Percentiles rank a stretch among this genome's conserved stretches.
phyloP scores from a whole-genome alignment of 2,329 filamentous ascomycete species.

The Fusarium transvaalense region DNA sequence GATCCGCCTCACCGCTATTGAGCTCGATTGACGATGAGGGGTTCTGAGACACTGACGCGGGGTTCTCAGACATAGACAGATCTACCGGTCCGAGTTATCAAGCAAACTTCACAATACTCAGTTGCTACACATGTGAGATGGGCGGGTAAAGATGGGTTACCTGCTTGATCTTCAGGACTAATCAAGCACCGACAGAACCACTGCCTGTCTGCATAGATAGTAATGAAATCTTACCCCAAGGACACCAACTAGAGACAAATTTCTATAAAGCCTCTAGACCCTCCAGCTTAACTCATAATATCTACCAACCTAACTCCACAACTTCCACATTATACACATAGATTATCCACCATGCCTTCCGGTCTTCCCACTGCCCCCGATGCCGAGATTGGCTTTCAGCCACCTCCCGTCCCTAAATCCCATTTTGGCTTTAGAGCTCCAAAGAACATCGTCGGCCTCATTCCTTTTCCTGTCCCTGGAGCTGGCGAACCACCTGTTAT shows the following conservation, averaged over 20 bases:
- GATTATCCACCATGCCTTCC: slow-evolving; percentile 5
- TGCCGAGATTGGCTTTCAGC: slow-evolving; percentile 20
- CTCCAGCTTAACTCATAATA: neutral
- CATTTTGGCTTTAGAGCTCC: slow-evolving; percentile 1
- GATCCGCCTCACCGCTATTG: neutral
- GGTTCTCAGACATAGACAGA: slow-evolving; percentile 3
- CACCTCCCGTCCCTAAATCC: neutral
- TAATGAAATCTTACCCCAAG: too few relatives aligned
- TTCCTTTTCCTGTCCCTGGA: neutral
- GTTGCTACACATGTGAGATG: too few relatives aligned
- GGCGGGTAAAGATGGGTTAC: too few relatives aligned
- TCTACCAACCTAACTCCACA: too few relatives aligned
- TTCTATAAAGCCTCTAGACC: neutral
- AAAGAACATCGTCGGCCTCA: slow-evolving; percentile 1
- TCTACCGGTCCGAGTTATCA: neutral
- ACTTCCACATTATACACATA: neutral
- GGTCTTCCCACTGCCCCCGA: slow-evolving; percentile 18
- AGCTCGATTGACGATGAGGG: neutral
- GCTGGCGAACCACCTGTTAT: neutral
- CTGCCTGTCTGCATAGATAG: too few relatives aligned
- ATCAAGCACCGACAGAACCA: neutral
- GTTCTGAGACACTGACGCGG: neutral
- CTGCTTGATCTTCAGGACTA: neutral
- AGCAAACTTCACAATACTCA: neutral
- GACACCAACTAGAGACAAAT: fast-evolving